A percentile compares a stretch with the other conserved stretches of the same genome.
Evolutionary conservation across 192 early-diverging fungal species (phyloP).

Genomic region (Piromyces finnis): DNA sequence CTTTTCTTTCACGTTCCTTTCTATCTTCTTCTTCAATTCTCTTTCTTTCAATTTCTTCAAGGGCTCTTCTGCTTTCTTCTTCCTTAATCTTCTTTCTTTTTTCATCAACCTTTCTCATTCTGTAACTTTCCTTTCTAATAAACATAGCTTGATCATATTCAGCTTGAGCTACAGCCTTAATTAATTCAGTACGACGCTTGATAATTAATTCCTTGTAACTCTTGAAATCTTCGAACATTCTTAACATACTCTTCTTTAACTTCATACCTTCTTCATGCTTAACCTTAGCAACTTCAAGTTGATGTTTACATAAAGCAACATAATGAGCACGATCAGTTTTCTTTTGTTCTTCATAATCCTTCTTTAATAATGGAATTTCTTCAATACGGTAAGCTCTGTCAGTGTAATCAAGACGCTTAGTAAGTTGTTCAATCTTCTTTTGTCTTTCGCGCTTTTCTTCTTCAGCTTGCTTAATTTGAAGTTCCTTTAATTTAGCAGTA

Average conservation of each 20-base stretch:
- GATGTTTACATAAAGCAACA: conserved; percentile 49
- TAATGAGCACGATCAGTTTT: conserved; percentile 61
- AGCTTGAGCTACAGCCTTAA: neutral
- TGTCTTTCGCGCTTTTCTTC: conserved; percentile 70
- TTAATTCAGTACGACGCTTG: neutral
- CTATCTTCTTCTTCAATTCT: neutral
- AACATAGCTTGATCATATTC: neutral
- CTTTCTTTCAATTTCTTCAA: neutral
- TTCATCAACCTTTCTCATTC: neutral
- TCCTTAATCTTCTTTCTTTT: neutral
- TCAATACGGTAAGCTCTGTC: conserved; percentile 84
- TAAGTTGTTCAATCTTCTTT: conserved; percentile 49
- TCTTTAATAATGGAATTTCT: conserved; percentile 74
- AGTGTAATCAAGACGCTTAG: conserved; percentile 70
- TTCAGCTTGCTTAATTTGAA: conserved; percentile 80
- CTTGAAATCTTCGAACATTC: conserved; percentile 68
- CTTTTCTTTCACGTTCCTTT: neutral
- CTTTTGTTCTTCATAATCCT: conserved; percentile 84
- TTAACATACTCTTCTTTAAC: conserved; percentile 57
- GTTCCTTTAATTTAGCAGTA: conserved; percentile 52
- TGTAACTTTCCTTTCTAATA: neutral
- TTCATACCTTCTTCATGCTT: conserved; percentile 55
- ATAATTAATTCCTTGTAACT: conserved; percentile 17
- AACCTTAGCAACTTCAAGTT: conserved; percentile 36
- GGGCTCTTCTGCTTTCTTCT: neutral